Evolutionary conservation across 108 stramenopile genomes (phyloP), one percentile per base, ranked within the genome.

Genomic region (Mediolabrus comicus): DNA sequence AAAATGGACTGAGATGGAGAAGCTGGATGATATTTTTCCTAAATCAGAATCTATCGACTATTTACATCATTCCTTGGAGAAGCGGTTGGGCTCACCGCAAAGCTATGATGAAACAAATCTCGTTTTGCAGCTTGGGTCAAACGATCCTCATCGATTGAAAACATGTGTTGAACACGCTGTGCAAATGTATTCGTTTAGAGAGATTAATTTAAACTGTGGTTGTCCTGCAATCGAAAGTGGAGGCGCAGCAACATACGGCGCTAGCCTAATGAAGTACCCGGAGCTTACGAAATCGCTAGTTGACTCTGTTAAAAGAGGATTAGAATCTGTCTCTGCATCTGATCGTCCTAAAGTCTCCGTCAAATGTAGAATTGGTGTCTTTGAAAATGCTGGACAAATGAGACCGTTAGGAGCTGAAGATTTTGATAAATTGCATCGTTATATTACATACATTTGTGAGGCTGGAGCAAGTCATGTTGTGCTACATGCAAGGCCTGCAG

Each of bases 1-100:
- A 13, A 39, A 64, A 55, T 84, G 84, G 84, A 84, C 84, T 4
- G 80, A 84, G 41, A 84, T 84, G 84, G 84, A 84, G 70, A 84
- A 84, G 65, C 56, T 79, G 10, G 67, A 74, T 24, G 84, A 84
- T 66, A 53, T 84, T 1, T 43, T 73, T 10, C 62, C 58, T 10
- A 70, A 51, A 58, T 38, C 34, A 9, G 22, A 56, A 25, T 33
- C 52, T 13, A 53, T 49, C 4, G 46, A 49, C 22, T 49, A 49
- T 22, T 22, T 49, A 8, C 46, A 49, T 22, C 19, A 5, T 24
- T n/a, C 41, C 10, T 51, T 73, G 6, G 61, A 62, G 29, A 62
- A 62, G 33, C 76, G 81, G n/a, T 71, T 81, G 24, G 74, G 67
- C 6, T 11, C 24, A 14, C 31, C 19, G 19, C 28, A 62, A 39